These are phyloP conservation scores for Hirschioporus abietinus DNA, from an alignment of 768 basidiomycete genomes.

Conservation along the genomic window DNA sequence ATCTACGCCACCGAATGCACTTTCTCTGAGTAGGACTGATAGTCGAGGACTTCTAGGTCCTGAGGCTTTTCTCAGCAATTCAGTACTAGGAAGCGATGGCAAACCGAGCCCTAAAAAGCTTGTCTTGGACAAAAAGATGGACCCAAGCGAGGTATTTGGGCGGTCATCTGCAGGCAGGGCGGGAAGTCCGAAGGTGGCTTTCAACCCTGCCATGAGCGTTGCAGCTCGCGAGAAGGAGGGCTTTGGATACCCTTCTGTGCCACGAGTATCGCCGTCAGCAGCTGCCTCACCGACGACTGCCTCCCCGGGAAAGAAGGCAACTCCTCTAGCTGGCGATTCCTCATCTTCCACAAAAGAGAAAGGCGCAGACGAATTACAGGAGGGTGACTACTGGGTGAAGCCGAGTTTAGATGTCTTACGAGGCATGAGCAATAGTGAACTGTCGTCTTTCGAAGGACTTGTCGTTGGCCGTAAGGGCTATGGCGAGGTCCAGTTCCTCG, in stretches of 20 bases:
- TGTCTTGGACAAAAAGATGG: conserved; percentile 79
- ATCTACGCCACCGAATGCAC: conserved; percentile 48
- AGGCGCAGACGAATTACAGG: conserved; percentile 43
- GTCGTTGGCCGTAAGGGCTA: conserved; percentile 89
- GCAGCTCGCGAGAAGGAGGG: conserved; percentile 69
- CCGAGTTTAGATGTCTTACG: conserved; percentile 73
- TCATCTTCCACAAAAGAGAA: conserved; percentile 24
- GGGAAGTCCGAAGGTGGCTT: conserved; percentile 47
- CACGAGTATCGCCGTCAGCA: conserved; percentile 26
- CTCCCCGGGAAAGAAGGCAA: conserved; percentile 1
- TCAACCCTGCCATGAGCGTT: conserved; percentile 69
- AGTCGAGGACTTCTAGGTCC: conserved; percentile 37
- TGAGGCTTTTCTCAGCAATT: conserved; percentile 55
- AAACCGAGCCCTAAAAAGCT: conserved; percentile 91
- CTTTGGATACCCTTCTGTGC: neutral
- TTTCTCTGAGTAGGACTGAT: conserved; percentile 49
- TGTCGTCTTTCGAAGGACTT: conserved; percentile 70
- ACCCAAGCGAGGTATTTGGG: conserved; percentile 62
- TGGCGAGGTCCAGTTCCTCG: conserved; percentile 78
- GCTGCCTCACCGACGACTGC: conserved; percentile 11
- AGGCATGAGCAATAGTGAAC: conserved; percentile 63
- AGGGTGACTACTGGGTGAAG: conserved; percentile 90
- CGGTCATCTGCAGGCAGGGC: conserved; percentile 21
- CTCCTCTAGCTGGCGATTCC: conserved; percentile 9
- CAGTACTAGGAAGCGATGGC: conserved; percentile 58